phyloP scores from a whole-genome alignment of 202 grass and related monocot genomes.

The Musa balbisiana region DNA sequence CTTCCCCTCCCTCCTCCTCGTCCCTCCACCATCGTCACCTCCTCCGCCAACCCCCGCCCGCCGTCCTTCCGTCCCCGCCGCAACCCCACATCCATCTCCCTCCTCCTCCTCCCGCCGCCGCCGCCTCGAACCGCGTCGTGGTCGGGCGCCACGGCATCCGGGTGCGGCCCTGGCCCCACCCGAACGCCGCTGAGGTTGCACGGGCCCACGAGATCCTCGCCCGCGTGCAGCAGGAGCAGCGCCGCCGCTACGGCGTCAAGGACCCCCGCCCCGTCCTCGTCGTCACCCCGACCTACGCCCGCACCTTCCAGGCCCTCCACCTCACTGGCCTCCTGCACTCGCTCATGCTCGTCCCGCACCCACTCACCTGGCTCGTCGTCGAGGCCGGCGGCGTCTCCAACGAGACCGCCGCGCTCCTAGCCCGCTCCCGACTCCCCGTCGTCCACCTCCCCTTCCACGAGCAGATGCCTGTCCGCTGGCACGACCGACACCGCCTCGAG shows the following conservation, averaged over 20 bases:
- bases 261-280: slow-evolving; percentile 12
- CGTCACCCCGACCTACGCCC: slow-evolving; percentile 1
- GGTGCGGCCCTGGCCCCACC: slow-evolving; percentile 10
- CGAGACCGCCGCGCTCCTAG: slow-evolving; percentile 43
- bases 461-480: slow-evolving; percentile 10
- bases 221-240: slow-evolving; percentile 22
- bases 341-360: slow-evolving; percentile 46
- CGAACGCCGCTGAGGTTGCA: slow-evolving; percentile 7
- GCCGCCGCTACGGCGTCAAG: background rate
- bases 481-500: slow-evolving; percentile 24
- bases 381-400: slow-evolving; percentile 44
- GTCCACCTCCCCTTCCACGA: slow-evolving; percentile 35
- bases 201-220: slow-evolving; percentile 18
- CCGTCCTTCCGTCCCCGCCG: background rate
- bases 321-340: slow-evolving; percentile 30
- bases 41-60: background rate
- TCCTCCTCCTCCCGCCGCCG: background rate
- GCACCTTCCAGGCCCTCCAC: background rate
- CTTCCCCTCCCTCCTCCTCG: background rate
- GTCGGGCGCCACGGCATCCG: slow-evolving; percentile 21
- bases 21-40: background rate
- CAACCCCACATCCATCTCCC: background rate
- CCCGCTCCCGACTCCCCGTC: slow-evolving; percentile 39
- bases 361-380: slow-evolving; percentile 55
- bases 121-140: slow-evolving; percentile 1